Base-by-base conservation (phyloP, 2,329 filamentous ascomycete genomes). In the Alternaria brassicicola region DNA sequence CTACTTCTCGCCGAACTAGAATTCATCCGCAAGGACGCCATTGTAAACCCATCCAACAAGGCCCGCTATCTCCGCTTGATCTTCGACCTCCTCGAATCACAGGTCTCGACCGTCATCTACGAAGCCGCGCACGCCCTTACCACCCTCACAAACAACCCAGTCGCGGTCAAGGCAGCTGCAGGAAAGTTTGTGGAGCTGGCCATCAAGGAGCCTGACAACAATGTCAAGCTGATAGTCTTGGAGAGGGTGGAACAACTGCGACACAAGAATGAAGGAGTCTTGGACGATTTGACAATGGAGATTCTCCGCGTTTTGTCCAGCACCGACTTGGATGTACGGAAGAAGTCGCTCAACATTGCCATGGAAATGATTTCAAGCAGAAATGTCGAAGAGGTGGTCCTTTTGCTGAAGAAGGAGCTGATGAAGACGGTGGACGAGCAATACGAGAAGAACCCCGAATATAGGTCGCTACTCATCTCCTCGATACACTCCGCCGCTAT, bases 351-450 rank as follows among this genome's bases (percentile, higher is more conserved):
- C 26, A 85, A 87, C 55, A 91, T 99, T 71, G 93, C 93, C 12
- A 83, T 99, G 77, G 93, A 97, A 66, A 98, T 99, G 95, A 92
- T 99, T 5, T 95, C 94, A 0, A 97, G 93, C 85, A 96, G 97
- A 82, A 99, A 99, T 66, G 93, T 99, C 6, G 95, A 98, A 76
- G 95, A 99, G 73, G 95, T 99, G 13, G 91, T 99, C 21, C 86
- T 98, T 72, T 84, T 99, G 1, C 84, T 99, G 60, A 99, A 99
- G 83, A 99, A 99, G 78, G 95, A 99, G 76, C 86, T 99, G 26
- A 89, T 92, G 63, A 99, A 98, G 85, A 99, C 95, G 0, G 92
- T 98, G 41, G 93, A 99, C 72, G 93, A 98, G 78, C 93, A 97
- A 78, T 98, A 97, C 80, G 95, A 99, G 82, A 98, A 98, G 82